These are phyloP conservation scores for Chrysosporium keratinophilum DNA, from an alignment of 2,329 filamentous ascomycete genomes.

Conservation along the genomic window DNA sequence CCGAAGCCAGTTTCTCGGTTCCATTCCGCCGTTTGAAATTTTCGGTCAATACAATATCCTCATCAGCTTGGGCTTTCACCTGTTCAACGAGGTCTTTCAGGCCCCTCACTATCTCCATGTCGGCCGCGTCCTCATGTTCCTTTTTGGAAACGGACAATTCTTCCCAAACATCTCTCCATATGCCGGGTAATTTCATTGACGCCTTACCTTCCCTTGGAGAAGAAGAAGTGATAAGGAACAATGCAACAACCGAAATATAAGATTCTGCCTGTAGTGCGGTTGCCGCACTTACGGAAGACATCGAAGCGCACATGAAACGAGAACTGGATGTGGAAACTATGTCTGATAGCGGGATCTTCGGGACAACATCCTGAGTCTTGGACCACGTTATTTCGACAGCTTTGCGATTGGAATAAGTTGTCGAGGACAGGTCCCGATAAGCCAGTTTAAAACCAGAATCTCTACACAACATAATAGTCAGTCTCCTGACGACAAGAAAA, in stretches of 20 bases:
- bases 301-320: conserved; percentile 53
- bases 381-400: conserved; percentile 67
- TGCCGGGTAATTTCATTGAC: conserved; percentile 62
- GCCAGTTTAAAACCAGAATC: conserved; percentile 58
- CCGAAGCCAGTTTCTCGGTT: background rate
- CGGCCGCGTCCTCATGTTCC: conserved; percentile 55
- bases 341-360: conserved; percentile 33
- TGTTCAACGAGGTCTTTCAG: conserved; percentile 42
- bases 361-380: conserved; percentile 53
- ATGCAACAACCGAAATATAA: conserved; percentile 67
- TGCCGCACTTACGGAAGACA: conserved; percentile 63
- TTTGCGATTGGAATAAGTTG: conserved; percentile 65
- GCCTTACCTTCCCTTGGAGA: conserved; percentile 78
- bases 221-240: conserved; percentile 72
- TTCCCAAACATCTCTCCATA: conserved; percentile 77
- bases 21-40: conserved; percentile 54
- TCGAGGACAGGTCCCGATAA: conserved; percentile 61
- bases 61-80: conserved; percentile 44
- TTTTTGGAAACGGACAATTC: conserved; percentile 66
- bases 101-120: conserved; percentile 57
- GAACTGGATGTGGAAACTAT: conserved; percentile 39
- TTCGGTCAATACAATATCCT: conserved; percentile 65
- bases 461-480: conserved; percentile 34
- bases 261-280: conserved; percentile 74
- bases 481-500: background rate